Evolutionary conservation across 306 rosid species (phyloP).

Genomic region (Quercus glauca): DNA sequence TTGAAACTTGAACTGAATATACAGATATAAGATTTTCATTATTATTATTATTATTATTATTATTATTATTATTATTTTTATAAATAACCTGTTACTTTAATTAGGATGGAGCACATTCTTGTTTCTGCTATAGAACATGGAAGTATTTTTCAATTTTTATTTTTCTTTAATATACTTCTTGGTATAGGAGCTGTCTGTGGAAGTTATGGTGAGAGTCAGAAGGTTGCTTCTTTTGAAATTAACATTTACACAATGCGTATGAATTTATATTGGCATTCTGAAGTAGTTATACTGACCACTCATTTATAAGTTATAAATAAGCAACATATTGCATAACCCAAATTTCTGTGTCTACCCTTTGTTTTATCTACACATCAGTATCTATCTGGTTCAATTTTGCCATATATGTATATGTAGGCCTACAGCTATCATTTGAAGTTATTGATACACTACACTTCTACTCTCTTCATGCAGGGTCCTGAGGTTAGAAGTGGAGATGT

Average conservation of each 20-base stretch:
- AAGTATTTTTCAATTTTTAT: not conserved
- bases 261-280: too few relatives aligned
- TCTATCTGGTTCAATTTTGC: too few relatives aligned
- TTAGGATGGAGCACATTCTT: not conserved
- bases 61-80: not conserved
- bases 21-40: not conserved
- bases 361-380: not conserved
- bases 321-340: too few relatives aligned
- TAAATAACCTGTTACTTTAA: not conserved
- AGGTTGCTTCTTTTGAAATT: not conserved
- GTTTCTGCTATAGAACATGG: not conserved
- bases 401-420: too few relatives aligned
- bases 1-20: not conserved
- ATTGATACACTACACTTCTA: constrained; percentile 1
- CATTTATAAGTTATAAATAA: not conserved
- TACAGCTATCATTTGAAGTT: not conserved
- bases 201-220: not conserved
- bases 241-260: not conserved
- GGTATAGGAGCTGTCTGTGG: not conserved
- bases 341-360: not conserved
- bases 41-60: not conserved
- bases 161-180: too few relatives aligned
- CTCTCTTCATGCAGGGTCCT: constrained; percentile 74
- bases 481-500: constrained; percentile 98
- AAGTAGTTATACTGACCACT: too few relatives aligned